Conservation (phyloP, 2,329 filamentous ascomycete genomes). For the Penicillium sp. region DNA sequence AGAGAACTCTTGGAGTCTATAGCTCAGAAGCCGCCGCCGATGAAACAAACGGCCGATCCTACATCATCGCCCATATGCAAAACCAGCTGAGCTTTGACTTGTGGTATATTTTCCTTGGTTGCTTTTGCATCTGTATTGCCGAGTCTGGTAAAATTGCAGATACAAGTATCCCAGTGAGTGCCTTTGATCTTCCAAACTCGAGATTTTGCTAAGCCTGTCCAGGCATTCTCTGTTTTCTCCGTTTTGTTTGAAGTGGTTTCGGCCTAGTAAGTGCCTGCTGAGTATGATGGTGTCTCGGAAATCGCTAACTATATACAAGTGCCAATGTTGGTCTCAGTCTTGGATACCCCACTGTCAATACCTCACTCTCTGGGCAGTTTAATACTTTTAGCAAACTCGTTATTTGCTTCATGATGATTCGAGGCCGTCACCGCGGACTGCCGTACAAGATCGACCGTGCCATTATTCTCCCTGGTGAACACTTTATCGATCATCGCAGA, state of each 20-base stretch:
- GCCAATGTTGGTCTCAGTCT: background rate
- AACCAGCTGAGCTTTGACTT: slow-evolving; percentile 66
- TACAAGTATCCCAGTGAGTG: slow-evolving; percentile 23
- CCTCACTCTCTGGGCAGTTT: slow-evolving; percentile 30
- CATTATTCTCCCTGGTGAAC: background rate
- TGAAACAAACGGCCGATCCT: background rate
- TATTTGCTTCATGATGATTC: slow-evolving; percentile 56
- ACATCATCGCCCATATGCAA: slow-evolving; percentile 53
- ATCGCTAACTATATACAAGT: background rate
- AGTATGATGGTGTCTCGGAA: background rate
- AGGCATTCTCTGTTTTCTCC: background rate
- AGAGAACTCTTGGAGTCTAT: slow-evolving; percentile 61
- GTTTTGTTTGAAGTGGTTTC: background rate
- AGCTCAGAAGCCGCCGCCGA: slow-evolving; percentile 29
- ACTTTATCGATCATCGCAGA: background rate
- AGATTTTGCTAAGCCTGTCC: background rate
- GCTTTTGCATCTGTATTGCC: slow-evolving; percentile 59
- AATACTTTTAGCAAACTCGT: slow-evolving; percentile 54
- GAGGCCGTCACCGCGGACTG: slow-evolving; percentile 56
- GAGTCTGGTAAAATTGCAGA: slow-evolving; percentile 43
- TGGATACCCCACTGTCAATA: background rate
- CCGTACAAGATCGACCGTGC: slow-evolving; percentile 55
- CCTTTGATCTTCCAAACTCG: background rate
- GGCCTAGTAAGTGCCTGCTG: background rate
- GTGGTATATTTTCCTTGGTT: slow-evolving; percentile 63